Evolutionary conservation across 176 grass and related monocot species (phyloP).

Genomic region (Phoenix roebelenii): DNA sequence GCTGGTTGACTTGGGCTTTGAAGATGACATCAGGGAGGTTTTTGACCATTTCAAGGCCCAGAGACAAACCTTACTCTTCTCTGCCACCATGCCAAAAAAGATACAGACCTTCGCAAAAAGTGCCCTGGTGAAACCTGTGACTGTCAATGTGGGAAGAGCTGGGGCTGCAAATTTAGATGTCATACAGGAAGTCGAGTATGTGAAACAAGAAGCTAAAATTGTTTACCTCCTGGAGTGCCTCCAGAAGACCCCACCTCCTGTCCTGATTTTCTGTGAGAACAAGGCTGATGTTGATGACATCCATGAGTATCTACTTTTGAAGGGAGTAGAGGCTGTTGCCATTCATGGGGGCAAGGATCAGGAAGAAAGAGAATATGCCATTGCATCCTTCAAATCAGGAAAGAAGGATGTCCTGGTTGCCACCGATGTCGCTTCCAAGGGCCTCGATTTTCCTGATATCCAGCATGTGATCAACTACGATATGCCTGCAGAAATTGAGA

Average conservation of each 20-base stretch:
- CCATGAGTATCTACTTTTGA: constrained; percentile 91
- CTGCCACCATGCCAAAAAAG: constrained; percentile 97
- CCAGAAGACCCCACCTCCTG: constrained; percentile 87
- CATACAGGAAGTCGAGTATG: constrained; percentile 98
- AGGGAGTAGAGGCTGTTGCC: constrained; percentile 87
- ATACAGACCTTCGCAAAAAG: constrained; percentile 85
- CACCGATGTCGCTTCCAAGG: constrained; percentile 93
- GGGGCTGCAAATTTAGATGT: constrained; percentile 94
- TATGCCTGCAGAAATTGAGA: constrained; percentile 91
- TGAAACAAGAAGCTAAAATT: constrained; percentile 90
- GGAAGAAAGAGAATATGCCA: constrained; percentile 81
- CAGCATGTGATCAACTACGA: constrained; percentile 98
- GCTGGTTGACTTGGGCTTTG: constrained; percentile 89
- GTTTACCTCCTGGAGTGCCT: constrained; percentile 91
- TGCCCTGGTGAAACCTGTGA: constrained; percentile 77
- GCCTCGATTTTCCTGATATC: constrained; percentile 94
- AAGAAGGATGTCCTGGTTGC: constrained; percentile 85
- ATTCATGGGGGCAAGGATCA: constrained; percentile 96
- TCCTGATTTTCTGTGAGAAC: constrained; percentile 85
- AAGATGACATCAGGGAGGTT: constrained; percentile 94
- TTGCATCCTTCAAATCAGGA: constrained; percentile 63
- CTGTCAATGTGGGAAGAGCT: constrained; percentile 85
- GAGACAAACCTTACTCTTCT: constrained; percentile 90
- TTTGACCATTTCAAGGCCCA: constrained; percentile 92
- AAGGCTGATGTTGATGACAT: constrained; percentile 88